A percentile compares a stretch with the other conserved stretches of the same genome.
phyloP scores from a whole-genome alignment of 2,329 filamentous ascomycete genomes.

The Alternaria gansuensis region DNA sequence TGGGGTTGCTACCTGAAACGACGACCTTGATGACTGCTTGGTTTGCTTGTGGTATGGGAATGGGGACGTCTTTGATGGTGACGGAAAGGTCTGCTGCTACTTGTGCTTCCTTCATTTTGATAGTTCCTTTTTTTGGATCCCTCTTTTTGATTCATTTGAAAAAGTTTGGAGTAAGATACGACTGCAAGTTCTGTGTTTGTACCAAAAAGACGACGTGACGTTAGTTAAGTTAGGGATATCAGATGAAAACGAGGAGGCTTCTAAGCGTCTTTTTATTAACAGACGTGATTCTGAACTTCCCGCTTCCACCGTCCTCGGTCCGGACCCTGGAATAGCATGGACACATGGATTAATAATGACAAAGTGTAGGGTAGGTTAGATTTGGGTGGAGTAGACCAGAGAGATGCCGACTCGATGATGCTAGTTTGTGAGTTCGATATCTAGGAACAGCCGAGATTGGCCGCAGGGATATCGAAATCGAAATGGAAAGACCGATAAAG shows the following conservation, averaged over 20 bases:
- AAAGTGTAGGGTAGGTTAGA: conserved; percentile 2
- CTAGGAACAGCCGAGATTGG: conserved; percentile 4
- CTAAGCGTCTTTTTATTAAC: not conserved
- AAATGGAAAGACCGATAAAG: too few species aligned
- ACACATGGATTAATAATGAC: not conserved
- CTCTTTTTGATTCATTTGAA: not conserved
- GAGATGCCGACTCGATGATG: conserved; percentile 4
- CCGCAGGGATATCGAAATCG: not conserved
- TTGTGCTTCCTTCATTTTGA: conserved; percentile 55
- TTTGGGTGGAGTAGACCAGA: conserved; percentile 3
- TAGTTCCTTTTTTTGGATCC: not conserved
- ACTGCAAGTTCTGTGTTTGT: too few species aligned
- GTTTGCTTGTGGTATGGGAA: conserved; percentile 45
- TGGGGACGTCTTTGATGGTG: conserved; percentile 49
- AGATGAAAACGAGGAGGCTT: not conserved
- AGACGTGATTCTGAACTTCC: not conserved
- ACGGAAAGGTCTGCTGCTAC: conserved; percentile 47
- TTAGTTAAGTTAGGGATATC: not conserved
- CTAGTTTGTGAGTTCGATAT: not conserved
- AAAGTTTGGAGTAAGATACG: too few species aligned
- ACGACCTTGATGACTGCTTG: conserved; percentile 54
- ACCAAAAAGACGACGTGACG: not conserved
- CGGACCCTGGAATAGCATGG: not conserved
- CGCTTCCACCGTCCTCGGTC: not conserved
- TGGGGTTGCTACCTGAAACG: conserved; percentile 56